Conservation (phyloP, 768 basidiomycete species). For the Thelephora ganbajun region DNA sequence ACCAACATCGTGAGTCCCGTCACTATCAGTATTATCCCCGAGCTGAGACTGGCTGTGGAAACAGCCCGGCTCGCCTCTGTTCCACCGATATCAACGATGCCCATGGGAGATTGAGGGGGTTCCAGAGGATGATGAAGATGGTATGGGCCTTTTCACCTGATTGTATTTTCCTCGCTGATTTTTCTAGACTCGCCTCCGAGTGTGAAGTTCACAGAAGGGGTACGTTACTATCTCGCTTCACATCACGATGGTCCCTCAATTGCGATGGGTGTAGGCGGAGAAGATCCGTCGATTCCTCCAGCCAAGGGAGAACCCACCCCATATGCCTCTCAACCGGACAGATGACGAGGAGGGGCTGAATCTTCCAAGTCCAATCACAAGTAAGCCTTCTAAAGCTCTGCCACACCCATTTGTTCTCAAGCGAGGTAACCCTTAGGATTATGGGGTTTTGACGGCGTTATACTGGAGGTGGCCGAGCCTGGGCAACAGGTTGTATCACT, state of each 20-base stretch:
- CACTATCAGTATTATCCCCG: background rate
- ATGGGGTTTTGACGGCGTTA: constrained; percentile 69
- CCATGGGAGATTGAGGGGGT: constrained; percentile 76
- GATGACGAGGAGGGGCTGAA: constrained; percentile 63
- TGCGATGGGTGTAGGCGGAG: constrained; percentile 39
- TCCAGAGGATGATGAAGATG: constrained; percentile 77
- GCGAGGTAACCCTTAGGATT: constrained; percentile 25
- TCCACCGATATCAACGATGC: constrained; percentile 85
- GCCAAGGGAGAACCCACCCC: constrained; percentile 60
- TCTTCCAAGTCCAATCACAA: constrained; percentile 50
- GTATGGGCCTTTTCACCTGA: constrained; percentile 21
- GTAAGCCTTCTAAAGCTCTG: constrained; percentile 27
- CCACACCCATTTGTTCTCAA: background rate
- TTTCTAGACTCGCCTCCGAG: constrained; percentile 55
- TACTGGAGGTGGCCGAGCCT: constrained; percentile 65
- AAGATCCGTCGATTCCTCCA: constrained; percentile 66
- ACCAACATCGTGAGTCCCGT: constrained; percentile 59
- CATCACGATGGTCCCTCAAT: background rate
- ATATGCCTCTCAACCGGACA: constrained; percentile 70
- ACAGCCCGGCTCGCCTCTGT: constrained; percentile 78
- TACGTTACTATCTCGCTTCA: constrained; percentile 14
- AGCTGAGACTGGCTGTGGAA: background rate
- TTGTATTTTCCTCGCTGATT: constrained; percentile 2
- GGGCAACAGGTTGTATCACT: constrained; percentile 61
- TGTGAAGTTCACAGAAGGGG: constrained; percentile 60